Percentiles rank a stretch among this genome's conserved stretches.
phyloP scores from a whole-genome alignment of 768 basidiomycete genomes.

The Mycena venus region DNA sequence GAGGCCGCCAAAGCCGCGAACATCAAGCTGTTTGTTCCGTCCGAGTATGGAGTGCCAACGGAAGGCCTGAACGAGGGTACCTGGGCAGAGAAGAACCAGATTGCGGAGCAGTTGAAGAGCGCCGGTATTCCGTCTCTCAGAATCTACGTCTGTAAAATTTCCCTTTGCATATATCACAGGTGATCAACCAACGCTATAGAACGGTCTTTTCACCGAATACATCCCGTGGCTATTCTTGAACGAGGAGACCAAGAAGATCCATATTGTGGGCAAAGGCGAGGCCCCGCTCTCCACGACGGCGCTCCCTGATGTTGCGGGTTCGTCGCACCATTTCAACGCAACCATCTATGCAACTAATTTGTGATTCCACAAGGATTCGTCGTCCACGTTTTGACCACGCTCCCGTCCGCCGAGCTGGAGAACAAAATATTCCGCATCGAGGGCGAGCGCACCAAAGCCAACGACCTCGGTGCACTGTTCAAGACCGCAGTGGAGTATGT shows the following conservation, averaged over 20 bases:
- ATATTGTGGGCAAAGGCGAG: constrained; percentile 47
- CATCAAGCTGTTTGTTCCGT: constrained; percentile 54
- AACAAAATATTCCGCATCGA: constrained; percentile 51
- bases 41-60: constrained; percentile 53
- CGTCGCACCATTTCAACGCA: constrained; percentile 32
- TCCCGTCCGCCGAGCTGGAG: constrained; percentile 40
- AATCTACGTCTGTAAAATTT: constrained; percentile 44
- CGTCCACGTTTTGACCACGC: constrained; percentile 49
- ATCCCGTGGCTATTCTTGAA: constrained; percentile 44
- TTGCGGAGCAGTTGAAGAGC: constrained; percentile 48
- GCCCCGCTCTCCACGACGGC: constrained; percentile 44
- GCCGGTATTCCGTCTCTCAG: constrained; percentile 47
- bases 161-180: constrained; percentile 1
- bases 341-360: constrained; percentile 10
- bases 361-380: constrained; percentile 44
- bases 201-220: constrained; percentile 35
- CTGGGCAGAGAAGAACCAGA: constrained; percentile 41
- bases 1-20: constrained; percentile 51
- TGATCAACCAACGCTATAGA: constrained; percentile 37
- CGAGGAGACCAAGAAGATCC: constrained; percentile 44
- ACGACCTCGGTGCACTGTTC: constrained; percentile 32
- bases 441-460: constrained; percentile 44
- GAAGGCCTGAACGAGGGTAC: constrained; percentile 46
- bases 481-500: constrained; percentile 32
- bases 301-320: constrained; percentile 49